Base-by-base conservation (phyloP, 176 grass and related monocot genomes). In the Zoysia pacifica region DNA sequence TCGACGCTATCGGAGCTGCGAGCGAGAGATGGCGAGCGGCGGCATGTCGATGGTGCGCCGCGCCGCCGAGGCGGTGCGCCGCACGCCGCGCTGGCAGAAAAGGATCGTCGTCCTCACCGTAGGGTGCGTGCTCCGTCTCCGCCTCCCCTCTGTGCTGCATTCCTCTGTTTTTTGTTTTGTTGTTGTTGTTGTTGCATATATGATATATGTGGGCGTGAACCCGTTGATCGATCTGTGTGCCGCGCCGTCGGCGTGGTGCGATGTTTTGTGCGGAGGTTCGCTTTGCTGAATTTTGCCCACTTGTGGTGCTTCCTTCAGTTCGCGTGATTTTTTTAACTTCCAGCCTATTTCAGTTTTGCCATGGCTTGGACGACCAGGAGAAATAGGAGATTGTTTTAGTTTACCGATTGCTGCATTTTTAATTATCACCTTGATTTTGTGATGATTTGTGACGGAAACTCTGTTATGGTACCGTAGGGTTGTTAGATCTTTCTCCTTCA, bases 101-200 rank as follows among this genome's bases (percentile, higher is more conserved):
- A 64, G 86, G 50, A 81, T 91, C 81, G 70, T 93, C 59, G 28
- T 93, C 43, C 65, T 90, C 82, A 86, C 79, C 36, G 78, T 74
- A 19, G 86, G 77, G 65, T 94, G 79, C 60, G 90, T 82, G 38
- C 70, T 18, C 47, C 59, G 10, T 11, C 55, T 45, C 41, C 46
- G 28, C 73, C 13, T 2, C 12, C 47, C 47, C 6, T 45, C 13
- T 12, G 5, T 35, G 54, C 3, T 40, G 49, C 72, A 5, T 61
- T 62, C n/a, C 54, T n/a, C 28, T 36, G 11, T 15, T 42, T 48
- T 74, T 52, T 48, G 56, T 61, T 67, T 28, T 1, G 49, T 51
- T 45, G 6, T 45, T 4, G 20, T 11, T 62, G 59, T 62, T 62
- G 3, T 36, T 2, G 28, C 28, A 28, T 28, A 28, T 28, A 28